Conservation (phyloP, 495 filamentous ascomycete species). For the Platismatia glauca region DNA sequence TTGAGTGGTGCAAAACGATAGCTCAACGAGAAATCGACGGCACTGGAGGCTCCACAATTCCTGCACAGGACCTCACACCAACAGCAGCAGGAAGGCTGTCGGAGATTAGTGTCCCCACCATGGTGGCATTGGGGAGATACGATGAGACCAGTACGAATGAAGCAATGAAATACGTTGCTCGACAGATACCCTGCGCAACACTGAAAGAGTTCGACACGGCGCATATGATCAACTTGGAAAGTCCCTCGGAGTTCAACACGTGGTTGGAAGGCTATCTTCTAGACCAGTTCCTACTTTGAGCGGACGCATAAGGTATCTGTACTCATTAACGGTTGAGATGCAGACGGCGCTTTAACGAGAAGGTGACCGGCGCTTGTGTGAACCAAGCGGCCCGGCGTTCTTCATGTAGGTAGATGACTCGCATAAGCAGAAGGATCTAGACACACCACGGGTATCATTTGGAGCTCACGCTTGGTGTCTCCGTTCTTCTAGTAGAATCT, state of each 20-base stretch:
- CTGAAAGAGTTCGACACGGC: constrained; percentile 8
- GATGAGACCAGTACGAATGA: constrained; percentile 10
- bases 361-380: background rate
- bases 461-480: constrained; percentile 10
- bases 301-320: background rate
- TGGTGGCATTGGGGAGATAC: constrained; percentile 1
- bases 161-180: constrained; percentile 7
- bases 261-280: constrained; percentile 4
- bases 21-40: background rate
- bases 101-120: background rate
- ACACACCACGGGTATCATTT: background rate
- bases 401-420: background rate
- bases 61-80: background rate
- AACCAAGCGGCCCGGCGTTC: background rate
- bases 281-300: background rate
- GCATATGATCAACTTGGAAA: constrained; percentile 15
- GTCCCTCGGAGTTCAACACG: constrained; percentile 7
- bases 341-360: background rate
- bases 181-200: background rate
- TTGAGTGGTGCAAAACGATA: constrained; percentile 7
- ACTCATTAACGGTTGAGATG: background rate
- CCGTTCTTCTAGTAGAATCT: background rate
- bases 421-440: background rate
- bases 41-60: constrained; percentile 8
- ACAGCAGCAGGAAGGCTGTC: constrained; percentile 3